Conservation (phyloP, 1,284 basidiomycete genomes). For the Xerocomus cyaneibrunnescens region DNA sequence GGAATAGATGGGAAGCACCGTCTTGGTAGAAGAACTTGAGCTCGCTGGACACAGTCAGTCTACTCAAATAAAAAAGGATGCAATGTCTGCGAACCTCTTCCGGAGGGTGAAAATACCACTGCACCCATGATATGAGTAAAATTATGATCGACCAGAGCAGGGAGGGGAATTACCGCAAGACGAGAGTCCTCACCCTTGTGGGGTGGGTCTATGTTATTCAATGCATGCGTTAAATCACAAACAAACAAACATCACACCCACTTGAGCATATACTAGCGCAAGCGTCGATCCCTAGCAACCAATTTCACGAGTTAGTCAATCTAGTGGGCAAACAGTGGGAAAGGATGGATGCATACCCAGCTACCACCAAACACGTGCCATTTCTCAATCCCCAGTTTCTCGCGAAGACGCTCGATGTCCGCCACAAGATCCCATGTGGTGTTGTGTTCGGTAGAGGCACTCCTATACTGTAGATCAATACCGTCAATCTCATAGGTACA, state of each 20-base stretch:
- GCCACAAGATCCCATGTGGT: constrained; percentile 94
- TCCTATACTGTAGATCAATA: constrained; percentile 42
- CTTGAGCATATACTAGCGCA: constrained; percentile 86
- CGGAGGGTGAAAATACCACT: constrained; percentile 90
- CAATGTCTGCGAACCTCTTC: constrained; percentile 49
- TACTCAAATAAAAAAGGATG: neutral
- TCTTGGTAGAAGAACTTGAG: constrained; percentile 93
- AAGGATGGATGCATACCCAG: constrained; percentile 54
- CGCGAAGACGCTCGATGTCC: constrained; percentile 83
- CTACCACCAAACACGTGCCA: constrained; percentile 94
- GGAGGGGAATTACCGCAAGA: constrained; percentile 62
- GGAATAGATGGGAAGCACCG: constrained; percentile 79
- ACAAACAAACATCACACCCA: constrained; percentile 25
- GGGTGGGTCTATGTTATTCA: constrained; percentile 63
- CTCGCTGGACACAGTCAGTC: constrained; percentile 51
- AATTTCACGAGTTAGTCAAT: neutral
- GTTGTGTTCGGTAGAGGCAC: constrained; percentile 79
- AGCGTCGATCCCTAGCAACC: constrained; percentile 79
- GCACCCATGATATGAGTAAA: constrained; percentile 1
- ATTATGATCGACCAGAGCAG: neutral
- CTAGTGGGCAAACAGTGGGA: neutral
- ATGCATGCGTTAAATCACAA: constrained; percentile 1
- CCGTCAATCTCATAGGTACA: neutral
- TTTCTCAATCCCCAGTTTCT: constrained; percentile 72
- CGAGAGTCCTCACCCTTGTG: constrained; percentile 74